Evolutionary conservation across 2,329 filamentous ascomycete genomes (phyloP), one percentile per base, ranked within the genome.

Genomic region (Ilyonectria mors-panacis): DNA sequence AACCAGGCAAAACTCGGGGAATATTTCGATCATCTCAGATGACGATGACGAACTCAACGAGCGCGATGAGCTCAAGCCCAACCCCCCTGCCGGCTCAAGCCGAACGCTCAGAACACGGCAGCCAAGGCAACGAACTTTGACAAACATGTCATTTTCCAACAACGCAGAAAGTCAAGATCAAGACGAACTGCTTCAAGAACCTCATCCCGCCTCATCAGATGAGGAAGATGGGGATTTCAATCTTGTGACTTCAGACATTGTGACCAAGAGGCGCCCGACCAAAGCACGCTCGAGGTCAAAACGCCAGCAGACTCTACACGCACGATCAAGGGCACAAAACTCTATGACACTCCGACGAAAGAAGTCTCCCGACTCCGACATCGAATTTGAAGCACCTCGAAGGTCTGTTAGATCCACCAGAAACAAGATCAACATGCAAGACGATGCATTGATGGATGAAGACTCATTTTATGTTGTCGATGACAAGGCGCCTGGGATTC

Each of bases 371-470:
- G 80, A 77, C 53, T 85, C 84, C 4, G 82, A 84, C 13, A 88
- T 89, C 37, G 87, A 88, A 64, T 87, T 89, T 58, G 86, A 88
- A 72, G 74, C 80, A 8, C 79, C 81, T 19, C 84, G 87, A 37
- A 83, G 87, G 42, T 89, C 87, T 1, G 79, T 78, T 1, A 81
- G 88, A 37, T 78, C 85, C 0, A 87, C 78, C 7, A 84, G 82
- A 59, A 81, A 82, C 63, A 80, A 74, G 1, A 78, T 75, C 26
- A 84, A 72, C 64, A 87, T 89, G 82, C 76, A 76, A 4, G 91
- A 92, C 68, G 80, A 81, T 2, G 83, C 85, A 1, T 81, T 87
- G 3, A 81, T 89, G 64, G 87, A 92, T 45, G 88, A 92, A 10
- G 88, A 93, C 17, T 82, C 81, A 1, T 83, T 87, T 59, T 87